These are phyloP conservation scores for Phytomonas serpens DNA, from an alignment of 208 protist species.

Conservation along the genomic window DNA sequence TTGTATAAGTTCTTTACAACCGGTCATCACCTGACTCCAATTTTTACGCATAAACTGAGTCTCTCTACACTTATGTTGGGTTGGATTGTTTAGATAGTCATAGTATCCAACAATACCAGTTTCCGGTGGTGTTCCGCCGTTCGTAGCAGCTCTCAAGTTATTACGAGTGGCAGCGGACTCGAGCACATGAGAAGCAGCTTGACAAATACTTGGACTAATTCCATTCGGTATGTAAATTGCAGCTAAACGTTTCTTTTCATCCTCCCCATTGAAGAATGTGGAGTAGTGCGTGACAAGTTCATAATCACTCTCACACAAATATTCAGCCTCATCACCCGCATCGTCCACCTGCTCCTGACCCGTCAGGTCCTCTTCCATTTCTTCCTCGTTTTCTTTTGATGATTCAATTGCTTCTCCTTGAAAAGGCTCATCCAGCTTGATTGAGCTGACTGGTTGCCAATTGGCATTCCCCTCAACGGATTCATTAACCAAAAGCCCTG, in stretches of 20 bases:
- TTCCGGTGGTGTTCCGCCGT: conserved; percentile 77
- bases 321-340: conserved; percentile 27
- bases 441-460: not conserved
- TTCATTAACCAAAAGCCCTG: not conserved
- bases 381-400: conserved; percentile 4
- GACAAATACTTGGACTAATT: conserved; percentile 37
- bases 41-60: conserved; percentile 75
- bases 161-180: conserved; percentile 60
- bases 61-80: conserved; percentile 72
- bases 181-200: conserved; percentile 34
- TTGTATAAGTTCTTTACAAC: conserved; percentile 40
- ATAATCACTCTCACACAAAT: conserved; percentile 49
- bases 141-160: conserved; percentile 65
- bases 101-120: conserved; percentile 88
- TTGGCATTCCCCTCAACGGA: not conserved
- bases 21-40: conserved; percentile 29
- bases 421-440: conserved; percentile 10
- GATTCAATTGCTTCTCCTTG: conserved; percentile 14
- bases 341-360: conserved; percentile 64
- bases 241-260: conserved; percentile 32
- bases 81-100: conserved; percentile 85
- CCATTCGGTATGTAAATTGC: conserved; percentile 62
- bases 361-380: conserved; percentile 31
- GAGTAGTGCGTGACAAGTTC: conserved; percentile 46
- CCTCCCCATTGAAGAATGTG: conserved; percentile 44